Conservation (phyloP, 352 stramenopile species). For the Thalassiosira sp. region DNA sequence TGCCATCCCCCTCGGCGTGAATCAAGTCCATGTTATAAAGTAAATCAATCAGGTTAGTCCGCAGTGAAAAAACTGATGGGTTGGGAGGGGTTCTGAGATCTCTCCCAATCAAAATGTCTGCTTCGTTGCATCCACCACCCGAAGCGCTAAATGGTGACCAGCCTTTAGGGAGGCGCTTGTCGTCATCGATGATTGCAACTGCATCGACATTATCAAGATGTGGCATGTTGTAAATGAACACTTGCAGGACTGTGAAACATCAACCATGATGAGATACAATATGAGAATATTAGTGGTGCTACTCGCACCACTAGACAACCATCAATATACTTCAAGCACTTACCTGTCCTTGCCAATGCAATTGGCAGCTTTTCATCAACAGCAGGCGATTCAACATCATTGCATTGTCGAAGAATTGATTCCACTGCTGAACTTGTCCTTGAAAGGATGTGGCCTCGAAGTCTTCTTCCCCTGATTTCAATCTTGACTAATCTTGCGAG, state of each 20-base stretch:
- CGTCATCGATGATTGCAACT: slow-evolving; percentile 17
- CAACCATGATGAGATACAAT: no score
- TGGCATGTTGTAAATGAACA: slow-evolving; percentile 12
- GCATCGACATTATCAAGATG: slow-evolving; percentile 2
- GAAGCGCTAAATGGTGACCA: slow-evolving; percentile 13
- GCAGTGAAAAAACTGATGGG: slow-evolving; percentile 7
- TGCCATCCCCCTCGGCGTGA: not conserved
- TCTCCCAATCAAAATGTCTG: slow-evolving; percentile 9
- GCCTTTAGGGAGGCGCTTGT: slow-evolving; percentile 9
- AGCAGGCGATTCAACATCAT: not conserved
- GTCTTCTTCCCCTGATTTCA: not conserved
- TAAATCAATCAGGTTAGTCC: slow-evolving; percentile 19
- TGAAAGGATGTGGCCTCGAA: slow-evolving; percentile 1
- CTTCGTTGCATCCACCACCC: not conserved
- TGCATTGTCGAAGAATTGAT: slow-evolving; percentile 4
- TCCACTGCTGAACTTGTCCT: not conserved
- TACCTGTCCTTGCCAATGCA: no score
- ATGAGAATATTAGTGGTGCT: no score
- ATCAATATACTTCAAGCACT: no score
- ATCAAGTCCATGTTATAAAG: slow-evolving; percentile 6
- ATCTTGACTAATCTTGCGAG: not conserved
- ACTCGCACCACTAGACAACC: no score
- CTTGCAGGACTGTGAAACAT: slow-evolving; percentile 14
- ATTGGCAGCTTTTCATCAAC: slow-evolving; percentile 4
- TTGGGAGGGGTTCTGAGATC: slow-evolving; percentile 24